Evolutionary conservation across 1,139 yeast genomes (phyloP), one percentile per base, ranked within the genome.

Genomic region (Candida mesenterica): DNA sequence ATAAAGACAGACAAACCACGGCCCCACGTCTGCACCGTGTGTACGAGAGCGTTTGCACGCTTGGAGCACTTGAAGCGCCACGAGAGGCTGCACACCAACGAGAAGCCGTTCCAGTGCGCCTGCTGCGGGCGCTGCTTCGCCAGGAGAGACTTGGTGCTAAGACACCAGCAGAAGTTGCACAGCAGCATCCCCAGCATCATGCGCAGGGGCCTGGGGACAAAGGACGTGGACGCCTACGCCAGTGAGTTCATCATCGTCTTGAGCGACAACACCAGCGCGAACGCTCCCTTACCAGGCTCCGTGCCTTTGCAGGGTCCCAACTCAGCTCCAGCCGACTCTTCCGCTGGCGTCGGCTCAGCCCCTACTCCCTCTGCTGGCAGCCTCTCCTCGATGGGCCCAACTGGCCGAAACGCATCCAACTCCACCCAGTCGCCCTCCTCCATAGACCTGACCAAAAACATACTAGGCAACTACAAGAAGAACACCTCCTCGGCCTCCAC

Each of bases 1-100:
- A 83, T 86, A 52, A 85, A 88, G 58, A 87, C 92, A 0, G 88
- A 84, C 53, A 59, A 59, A 28, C 64, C 62, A 28, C 54, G 68
- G 35, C 56, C 63, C 5, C 60, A 55, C 24, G 55, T 44, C 47
- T 70, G 50, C 45, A 49, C 52, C 31, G 51, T 59, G 26, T 59
- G 65, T 34, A 59, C 65, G 15, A 43, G 65, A 12, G 65, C 61
- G 9, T 59, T 59, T 48, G 65, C 65, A 16, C 50, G 65, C 15
- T 44, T 59, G 20, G 65, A 59, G 40, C 65, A 59, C 44, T 48
- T 59, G 39, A 58, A 57, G 33, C 57, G 65, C 19, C 65, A 59
- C 42, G 65, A 59, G 34, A 50, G 65, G 22, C 56, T 61, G 23
- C 65, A 59, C 43, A 59, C 65, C 41, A 59, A 59, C 43, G 65